Base-by-base conservation (phyloP, 176 grass and related monocot species). In the Coix lacrymajobi region DNA sequence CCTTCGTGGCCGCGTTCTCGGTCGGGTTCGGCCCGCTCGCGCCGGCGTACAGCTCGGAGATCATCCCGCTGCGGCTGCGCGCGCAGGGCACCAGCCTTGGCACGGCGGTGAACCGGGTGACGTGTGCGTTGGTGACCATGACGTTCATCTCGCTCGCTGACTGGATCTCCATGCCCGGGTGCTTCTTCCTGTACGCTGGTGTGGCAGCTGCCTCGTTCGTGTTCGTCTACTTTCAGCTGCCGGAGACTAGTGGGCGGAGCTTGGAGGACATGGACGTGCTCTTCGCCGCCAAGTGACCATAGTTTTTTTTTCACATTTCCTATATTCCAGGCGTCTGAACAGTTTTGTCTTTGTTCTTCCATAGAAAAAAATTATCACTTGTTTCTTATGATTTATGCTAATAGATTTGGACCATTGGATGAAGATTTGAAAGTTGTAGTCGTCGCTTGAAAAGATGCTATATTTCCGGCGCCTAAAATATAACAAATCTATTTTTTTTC, bases 1-100 rank as follows among this genome's bases (percentile, higher is more conserved):
- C 68, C 0, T 86, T 69, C 71, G 87, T 92, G 17, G 84, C 66
- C 31, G 76, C 77, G 37, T 92, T 89, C 77, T 92, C 90, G 0
- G 66, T 83, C 4, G 90, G 90, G 26, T 40, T 92, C 6, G 90
- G 90, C 8, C 83, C 90, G 28, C 45, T 86, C 16, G 32, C 46
- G 32, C 38, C 44, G 11, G 46, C 83, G 3, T 92, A 89, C 77
- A 64, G 37, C 41, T 45, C 86, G 60, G 44, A 74, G 71, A 74
- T 74, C 45, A 45, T 74, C 26, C 71, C 71, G 28, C 71, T 74
- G 26, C 45, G 45, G 71, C 44, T 74, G 71, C 71, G 45, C 17
- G 71, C 71, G 71, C 29, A 51, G 45, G 71, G 71, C 16, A 32
- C 44, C 4, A 13, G 71, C 44, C 43, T 74, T 10, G 45, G 45